Conservation (phyloP, 768 basidiomycete species). For the Auriscalpium orientale region DNA sequence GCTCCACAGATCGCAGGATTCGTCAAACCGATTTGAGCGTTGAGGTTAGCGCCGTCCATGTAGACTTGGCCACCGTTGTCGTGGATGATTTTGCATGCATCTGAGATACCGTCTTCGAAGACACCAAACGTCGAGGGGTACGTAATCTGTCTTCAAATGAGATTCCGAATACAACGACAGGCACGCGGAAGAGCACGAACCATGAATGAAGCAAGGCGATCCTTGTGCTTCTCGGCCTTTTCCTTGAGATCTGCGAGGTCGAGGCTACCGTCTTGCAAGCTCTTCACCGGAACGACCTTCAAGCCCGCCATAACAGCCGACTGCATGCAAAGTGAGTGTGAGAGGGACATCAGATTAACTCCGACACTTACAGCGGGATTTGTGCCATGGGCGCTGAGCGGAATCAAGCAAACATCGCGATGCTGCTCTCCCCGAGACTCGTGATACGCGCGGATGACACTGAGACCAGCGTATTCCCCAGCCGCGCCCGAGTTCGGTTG, state of each 20-base stretch:
- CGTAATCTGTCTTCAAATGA: conserved; percentile 56
- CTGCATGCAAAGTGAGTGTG: conserved; percentile 27
- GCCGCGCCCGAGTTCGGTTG: conserved; percentile 99
- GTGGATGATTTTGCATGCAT: conserved; percentile 89
- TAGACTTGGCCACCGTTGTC: conserved; percentile 96
- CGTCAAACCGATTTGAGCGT: conserved; percentile 89
- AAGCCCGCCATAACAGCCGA: conserved; percentile 96
- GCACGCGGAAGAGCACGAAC: conserved; percentile 30
- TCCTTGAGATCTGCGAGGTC: conserved; percentile 78
- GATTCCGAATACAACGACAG: conserved; percentile 5
- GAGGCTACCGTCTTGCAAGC: conserved; percentile 77
- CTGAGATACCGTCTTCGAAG: conserved; percentile 85
- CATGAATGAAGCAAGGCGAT: conserved; percentile 94
- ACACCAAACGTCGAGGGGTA: conserved; percentile 98
- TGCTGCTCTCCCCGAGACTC: conserved; percentile 79
- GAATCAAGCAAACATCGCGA: conserved; percentile 88
- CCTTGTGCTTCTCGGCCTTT: conserved; percentile 88
- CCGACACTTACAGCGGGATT: conserved; percentile 79
- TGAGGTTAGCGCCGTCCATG: conserved; percentile 93
- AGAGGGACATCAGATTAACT: background rate
- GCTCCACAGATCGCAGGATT: conserved; percentile 93
- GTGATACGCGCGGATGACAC: conserved; percentile 91
- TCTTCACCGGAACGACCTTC: conserved; percentile 95
- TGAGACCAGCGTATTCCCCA: conserved; percentile 95
- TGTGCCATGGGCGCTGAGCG: conserved; percentile 94